Evolutionary conservation across 2,329 filamentous ascomycete genomes (phyloP).

Genomic region (Nectriaceae sp.): DNA sequence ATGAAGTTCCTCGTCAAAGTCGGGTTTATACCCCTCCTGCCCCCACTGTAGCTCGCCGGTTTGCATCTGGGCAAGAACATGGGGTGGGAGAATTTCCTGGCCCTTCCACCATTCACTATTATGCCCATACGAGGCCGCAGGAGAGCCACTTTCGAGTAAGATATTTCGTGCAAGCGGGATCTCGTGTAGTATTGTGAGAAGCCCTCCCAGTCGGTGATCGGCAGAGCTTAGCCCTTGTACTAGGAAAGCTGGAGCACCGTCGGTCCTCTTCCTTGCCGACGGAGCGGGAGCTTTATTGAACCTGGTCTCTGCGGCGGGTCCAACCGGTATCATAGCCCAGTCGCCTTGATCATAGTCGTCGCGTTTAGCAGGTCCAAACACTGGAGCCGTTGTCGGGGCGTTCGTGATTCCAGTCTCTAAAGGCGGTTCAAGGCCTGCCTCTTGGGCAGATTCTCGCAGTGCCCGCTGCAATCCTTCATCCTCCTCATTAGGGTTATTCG

Average conservation of each 20-base stretch:
- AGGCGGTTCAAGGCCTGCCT: conserved; percentile 46
- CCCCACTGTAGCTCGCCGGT: conserved; percentile 33
- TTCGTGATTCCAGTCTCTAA: conserved; percentile 56
- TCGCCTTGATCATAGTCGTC: conserved; percentile 54
- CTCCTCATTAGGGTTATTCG: conserved; percentile 43
- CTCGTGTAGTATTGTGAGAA: conserved; percentile 61
- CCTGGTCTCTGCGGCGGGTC: conserved; percentile 26
- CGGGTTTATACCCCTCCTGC: conserved; percentile 32
- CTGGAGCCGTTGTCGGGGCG: conserved; percentile 38
- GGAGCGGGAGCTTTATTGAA: conserved; percentile 31
- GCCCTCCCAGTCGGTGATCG: conserved; percentile 49
- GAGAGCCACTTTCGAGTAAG: conserved; percentile 46
- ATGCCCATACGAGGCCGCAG: conserved; percentile 53
- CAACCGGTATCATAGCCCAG: conserved; percentile 60
- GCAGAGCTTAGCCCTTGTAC: conserved; percentile 35
- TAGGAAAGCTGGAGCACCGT: conserved; percentile 54
- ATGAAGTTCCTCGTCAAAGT: conserved; percentile 57
- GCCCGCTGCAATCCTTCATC: conserved; percentile 60
- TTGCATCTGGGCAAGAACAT: conserved; percentile 37
- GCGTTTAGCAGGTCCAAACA: conserved; percentile 63
- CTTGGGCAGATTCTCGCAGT: conserved; percentile 55
- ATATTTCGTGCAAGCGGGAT: conserved; percentile 61
- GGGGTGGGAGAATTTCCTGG: conserved; percentile 46
- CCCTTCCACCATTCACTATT: conserved; percentile 65
- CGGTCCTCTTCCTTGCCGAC: conserved; percentile 44